Evolutionary conservation across 2,329 filamentous ascomycete genomes (phyloP), one percentile per base, ranked within the genome.

Genomic region (Xylaria sp.): DNA sequence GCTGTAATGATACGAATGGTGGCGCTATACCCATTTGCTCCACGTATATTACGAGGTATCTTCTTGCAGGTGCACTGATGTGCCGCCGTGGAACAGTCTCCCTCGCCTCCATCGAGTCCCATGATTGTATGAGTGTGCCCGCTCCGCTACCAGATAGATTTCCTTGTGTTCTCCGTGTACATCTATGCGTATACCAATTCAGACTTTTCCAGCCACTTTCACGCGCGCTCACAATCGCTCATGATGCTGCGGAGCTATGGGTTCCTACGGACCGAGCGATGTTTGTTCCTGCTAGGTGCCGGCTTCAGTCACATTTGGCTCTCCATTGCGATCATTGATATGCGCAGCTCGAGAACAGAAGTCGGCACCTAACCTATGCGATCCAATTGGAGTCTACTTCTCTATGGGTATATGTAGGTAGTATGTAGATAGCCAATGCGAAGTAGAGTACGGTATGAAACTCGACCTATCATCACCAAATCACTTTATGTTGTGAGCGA

Each of bases 181-280:
- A 72, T 70, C 65, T 70, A 69, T 69, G 69, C 66, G 66, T 64
- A 72, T 71, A 73, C 65, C 62, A 64, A 67, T 70, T 67, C 59
- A 68, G 63, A 62, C 65, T 64, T 63, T 30, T 58, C 52, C 37
- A 39, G 59, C 42, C 39, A 47, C 34, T 47, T 51, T 54, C 48
- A 30, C 23, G 34, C 50, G 49, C 13, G 50, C 44, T 10, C 35
- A 46, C n/a, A 6, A 8, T 10, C 9, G 37, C 37, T 10, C 9
- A 13, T 2, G 37, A 10, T 13, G 11, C 37, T 42, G 9, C 37
- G 37, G 37, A 9, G 11, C 23, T 30, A 30, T 30, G 23, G 5
- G 23, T 30, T 30, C 23, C 23, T 5, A 5, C 5, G 23, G 23
- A 30, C 23, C 23, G 23, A 30, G 23, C 23, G 23, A 30, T 30